Conservation (phyloP, 2,329 filamentous ascomycete genomes). For the Parascedosporium putredinis region DNA sequence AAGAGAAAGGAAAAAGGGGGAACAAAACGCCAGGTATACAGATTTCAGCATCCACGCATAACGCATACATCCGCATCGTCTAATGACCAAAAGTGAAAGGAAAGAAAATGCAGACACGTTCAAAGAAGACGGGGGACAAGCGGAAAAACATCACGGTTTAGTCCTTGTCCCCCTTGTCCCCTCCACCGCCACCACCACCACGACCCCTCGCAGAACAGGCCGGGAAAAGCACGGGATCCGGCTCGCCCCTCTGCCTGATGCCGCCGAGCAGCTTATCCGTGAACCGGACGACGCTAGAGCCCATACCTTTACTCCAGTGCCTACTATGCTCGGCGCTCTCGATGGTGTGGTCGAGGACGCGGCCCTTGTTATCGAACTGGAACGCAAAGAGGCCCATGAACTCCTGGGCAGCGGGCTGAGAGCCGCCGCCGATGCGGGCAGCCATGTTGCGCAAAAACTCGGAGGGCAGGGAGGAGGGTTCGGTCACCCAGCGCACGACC, state of each 20-base stretch:
- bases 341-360: constrained; percentile 80
- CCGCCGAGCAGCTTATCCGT: constrained; percentile 91
- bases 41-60: too few species aligned
- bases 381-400: constrained; percentile 93
- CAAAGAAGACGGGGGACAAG: too few species aligned
- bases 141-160: background rate
- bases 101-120: background rate
- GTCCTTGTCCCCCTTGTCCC: background rate
- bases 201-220: constrained; percentile 7
- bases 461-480: background rate
- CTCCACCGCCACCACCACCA: too few species aligned
- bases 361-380: constrained; percentile 81
- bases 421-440: constrained; percentile 19
- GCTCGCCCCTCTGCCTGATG: constrained; percentile 28
- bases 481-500: constrained; percentile 65
- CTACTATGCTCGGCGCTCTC: constrained; percentile 81
- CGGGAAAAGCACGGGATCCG: constrained; percentile 10
- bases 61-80: background rate
- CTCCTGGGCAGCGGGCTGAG: constrained; percentile 43
- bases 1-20: too few species aligned
- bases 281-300: constrained; percentile 75
- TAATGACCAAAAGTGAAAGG: background rate
- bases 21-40: too few species aligned
- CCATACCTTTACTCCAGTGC: constrained; percentile 70
- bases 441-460: constrained; percentile 10